These are phyloP conservation scores for Ceratorhiza oryzae-sativae DNA, from an alignment of 1,284 basidiomycete genomes.

Conservation along the genomic window DNA sequence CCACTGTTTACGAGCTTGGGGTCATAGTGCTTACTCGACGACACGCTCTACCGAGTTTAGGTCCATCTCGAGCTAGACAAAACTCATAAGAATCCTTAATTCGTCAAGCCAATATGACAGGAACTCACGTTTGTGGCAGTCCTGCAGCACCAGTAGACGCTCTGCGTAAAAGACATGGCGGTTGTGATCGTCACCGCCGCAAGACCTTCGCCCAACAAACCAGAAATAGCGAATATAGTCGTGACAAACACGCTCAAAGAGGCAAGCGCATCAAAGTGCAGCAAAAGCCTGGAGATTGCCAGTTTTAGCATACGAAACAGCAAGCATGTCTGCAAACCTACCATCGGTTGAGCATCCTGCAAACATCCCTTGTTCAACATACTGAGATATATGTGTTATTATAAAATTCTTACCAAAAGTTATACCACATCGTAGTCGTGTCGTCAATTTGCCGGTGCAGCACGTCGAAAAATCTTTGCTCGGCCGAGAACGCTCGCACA, in stretches of 20 bases:
- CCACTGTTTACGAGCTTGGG: neutral
- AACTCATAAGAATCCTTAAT: neutral
- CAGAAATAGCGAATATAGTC: slow-evolving; percentile 76
- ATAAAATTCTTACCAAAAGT: slow-evolving; percentile 22
- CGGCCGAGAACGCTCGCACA: slow-evolving; percentile 89
- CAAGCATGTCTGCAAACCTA: slow-evolving; percentile 43
- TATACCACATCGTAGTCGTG: slow-evolving; percentile 56
- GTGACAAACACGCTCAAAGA: slow-evolving; percentile 69
- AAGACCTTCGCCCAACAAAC: slow-evolving; percentile 71
- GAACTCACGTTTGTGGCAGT: slow-evolving; percentile 29
- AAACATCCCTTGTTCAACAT: slow-evolving; percentile 43
- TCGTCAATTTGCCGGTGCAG: slow-evolving; percentile 70
- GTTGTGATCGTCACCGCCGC: slow-evolving; percentile 88
- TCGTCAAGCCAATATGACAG: neutral
- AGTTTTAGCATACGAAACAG: neutral
- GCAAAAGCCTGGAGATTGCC: slow-evolving; percentile 60
- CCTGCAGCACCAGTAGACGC: slow-evolving; percentile 32
- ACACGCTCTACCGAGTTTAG: slow-evolving; percentile 78
- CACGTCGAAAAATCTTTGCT: slow-evolving; percentile 76
- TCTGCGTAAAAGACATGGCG: slow-evolving; percentile 64
- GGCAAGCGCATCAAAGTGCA: slow-evolving; percentile 80
- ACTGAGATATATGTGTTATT: too few species aligned
- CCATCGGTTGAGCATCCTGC: slow-evolving; percentile 48
- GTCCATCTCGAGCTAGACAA: slow-evolving; percentile 66
- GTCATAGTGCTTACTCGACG: slow-evolving; percentile 56